phyloP scores from a whole-genome alignment of 495 filamentous ascomycete genomes.

The Annulohypoxylon stygium region DNA sequence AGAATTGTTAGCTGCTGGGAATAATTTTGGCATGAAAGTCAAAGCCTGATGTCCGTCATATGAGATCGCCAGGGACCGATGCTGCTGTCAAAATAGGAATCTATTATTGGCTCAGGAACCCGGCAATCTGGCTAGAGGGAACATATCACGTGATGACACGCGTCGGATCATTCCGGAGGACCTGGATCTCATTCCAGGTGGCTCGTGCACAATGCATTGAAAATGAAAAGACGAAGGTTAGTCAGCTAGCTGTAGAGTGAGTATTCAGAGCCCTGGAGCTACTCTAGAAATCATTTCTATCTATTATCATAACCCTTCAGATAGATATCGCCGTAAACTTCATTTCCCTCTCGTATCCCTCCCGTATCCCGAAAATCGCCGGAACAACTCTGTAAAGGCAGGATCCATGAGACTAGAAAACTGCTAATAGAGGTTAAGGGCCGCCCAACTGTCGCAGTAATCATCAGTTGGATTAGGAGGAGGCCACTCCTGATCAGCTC shows the following conservation, averaged over 20 bases:
- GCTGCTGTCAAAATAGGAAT: background rate
- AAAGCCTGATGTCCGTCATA: background rate
- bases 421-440: background rate
- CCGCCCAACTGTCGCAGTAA: background rate
- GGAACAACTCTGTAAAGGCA: too few relatives aligned
- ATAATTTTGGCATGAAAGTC: background rate
- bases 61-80: background rate
- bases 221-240: too few relatives aligned
- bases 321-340: background rate
- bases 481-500: background rate
- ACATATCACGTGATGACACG: background rate
- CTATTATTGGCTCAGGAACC: conserved; percentile 16
- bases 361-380: too few relatives aligned
- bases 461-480: background rate
- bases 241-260: too few relatives aligned
- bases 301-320: too few relatives aligned
- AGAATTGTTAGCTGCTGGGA: background rate
- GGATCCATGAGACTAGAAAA: too few relatives aligned
- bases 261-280: background rate
- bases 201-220: background rate
- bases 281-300: too few relatives aligned
- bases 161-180: background rate
- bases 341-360: background rate
- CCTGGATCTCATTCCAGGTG: background rate
- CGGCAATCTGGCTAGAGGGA: background rate